Base-by-base conservation (phyloP, 371 early-diverging fungal species). In the Lichtheimia corymbifera region DNA sequence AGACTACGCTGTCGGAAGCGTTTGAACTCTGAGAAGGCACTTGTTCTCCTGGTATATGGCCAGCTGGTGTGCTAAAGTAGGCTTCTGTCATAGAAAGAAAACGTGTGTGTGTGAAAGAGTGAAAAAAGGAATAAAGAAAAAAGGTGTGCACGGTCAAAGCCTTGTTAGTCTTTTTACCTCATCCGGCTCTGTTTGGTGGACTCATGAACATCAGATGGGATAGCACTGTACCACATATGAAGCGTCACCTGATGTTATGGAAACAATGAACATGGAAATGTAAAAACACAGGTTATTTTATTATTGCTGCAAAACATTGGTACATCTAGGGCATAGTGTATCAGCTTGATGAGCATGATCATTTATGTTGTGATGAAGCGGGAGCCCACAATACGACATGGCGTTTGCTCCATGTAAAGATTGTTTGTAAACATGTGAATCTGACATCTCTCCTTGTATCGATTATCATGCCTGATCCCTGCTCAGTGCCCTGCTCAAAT, bases 241-340 rank as follows among this genome's bases (percentile, higher is more conserved):
- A 13, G 47, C 47, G 22, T 22, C 47, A 47, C 18, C 47, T 47
- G 47, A 47, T 22, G 40, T 35, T 35, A 2, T 35, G 11, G 11
- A 35, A 35, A 9, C 2, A 35, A 35, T 35, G 35, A 35, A 35
- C 35, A 35, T 35, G 35, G 35, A 28, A 28, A 28, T 28, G 28
- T 28, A 28, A 28, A 28, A 28, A 28, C 28, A 28, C n/a, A 28
- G 13, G 15, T 45, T 53, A 42, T 45, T 51, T 52, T 40, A 51
- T 28, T 50, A 50, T 62, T 60, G 35, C 25, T 50, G 40, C 25
- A 63, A 30, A 7, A 79, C 76, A 43, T 60, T 41, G 41, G 67
- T 50, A 59, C 83, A 83, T 53, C 83, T 60, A 12, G 60, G 18
- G 59, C 83, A 83, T 40, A 83, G 49, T 18, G 60, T 56, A 44